A percentile compares a stretch with the other conserved stretches of the same genome.
Evolutionary conservation across 1,284 basidiomycete genomes (phyloP).

Genomic region (Garcileccinum viscosum): DNA sequence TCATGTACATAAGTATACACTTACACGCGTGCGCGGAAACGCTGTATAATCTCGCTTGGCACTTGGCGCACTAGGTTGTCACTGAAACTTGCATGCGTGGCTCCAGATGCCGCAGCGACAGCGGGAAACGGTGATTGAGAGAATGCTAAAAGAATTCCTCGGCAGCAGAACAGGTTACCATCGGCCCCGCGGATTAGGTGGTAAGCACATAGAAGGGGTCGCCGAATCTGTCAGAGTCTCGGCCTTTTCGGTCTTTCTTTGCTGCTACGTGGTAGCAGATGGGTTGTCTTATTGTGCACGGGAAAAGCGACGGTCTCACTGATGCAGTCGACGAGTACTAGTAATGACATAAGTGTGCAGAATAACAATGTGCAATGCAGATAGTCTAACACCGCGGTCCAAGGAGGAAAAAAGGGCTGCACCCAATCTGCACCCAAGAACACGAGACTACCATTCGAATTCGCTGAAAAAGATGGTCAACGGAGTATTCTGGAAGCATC

Average conservation of each 20-base stretch:
- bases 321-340: slow-evolving; percentile 20
- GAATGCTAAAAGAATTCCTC: neutral
- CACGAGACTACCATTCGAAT: slow-evolving; percentile 44
- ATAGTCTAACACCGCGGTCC: slow-evolving; percentile 27
- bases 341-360: slow-evolving; percentile 34
- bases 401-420: slow-evolving; percentile 3
- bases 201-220: neutral
- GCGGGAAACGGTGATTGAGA: slow-evolving; percentile 8
- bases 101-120: neutral
- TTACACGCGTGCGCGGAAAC: neutral
- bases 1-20: no score
- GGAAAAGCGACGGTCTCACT: slow-evolving; percentile 16
- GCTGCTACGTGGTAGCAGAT: slow-evolving; percentile 9
- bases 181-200: slow-evolving; percentile 1
- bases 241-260: slow-evolving; percentile 6
- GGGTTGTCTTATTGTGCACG: slow-evolving; percentile 33
- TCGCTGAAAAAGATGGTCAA: slow-evolving; percentile 31
- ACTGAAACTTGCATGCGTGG: slow-evolving; percentile 1
- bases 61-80: neutral
- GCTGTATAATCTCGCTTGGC: neutral
- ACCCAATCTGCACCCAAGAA: neutral
- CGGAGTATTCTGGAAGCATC: neutral
- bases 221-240: neutral
- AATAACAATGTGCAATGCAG: slow-evolving; percentile 26
- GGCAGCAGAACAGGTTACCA: neutral